Base-by-base conservation (phyloP, 2,329 filamentous ascomycete species). In the Claviceps humidiphila region DNA sequence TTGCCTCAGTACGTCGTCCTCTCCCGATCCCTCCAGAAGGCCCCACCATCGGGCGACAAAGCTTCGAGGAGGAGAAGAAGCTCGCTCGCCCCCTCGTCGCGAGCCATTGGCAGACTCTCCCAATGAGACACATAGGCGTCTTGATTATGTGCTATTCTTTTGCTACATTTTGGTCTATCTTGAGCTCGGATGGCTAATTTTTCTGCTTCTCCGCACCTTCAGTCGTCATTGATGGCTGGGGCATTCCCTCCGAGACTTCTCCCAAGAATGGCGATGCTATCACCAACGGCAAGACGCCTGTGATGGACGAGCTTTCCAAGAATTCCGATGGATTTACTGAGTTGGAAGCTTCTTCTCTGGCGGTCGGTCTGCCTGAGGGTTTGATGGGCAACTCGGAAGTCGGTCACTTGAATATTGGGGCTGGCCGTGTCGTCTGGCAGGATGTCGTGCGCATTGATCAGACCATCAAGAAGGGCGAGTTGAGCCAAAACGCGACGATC, bases 191-290 rank as follows among this genome's bases (percentile, higher is more conserved):
- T 81, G 75, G 76, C 76, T 81, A 77, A 79, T 78, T 55, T 68
- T 76, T 62, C 66, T 78, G 65, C 64, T 80, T 49, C 65, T 76
- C 60, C 71, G 71, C 59, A 34, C 54, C 47, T 69, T 68, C 49
- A 89, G 86, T 98, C 80, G 93, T 97, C 73, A 98, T 98, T 77
- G 93, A 98, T 74, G 93, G 93, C 66, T 98, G 93, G 93, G 93
- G 93, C 66, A 81, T 97, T 63, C 81, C 90, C 63, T 82, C 82
- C 58, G 84, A 85, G 59, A 74, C 83, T 54, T 94, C 89, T 53
- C 87, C 86, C 63, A 86, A 87, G 64, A 71, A 95, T 71, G 91
- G 93, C 70, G 91, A 98, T 75, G 93, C 93, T 66, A 97, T 98
- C 68, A 84, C 90, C 61, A 87, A 87, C 58, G 93, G 91, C 61